Evolutionary conservation across 257 asterid species (phyloP).

Genomic region (Solanum acaule): DNA sequence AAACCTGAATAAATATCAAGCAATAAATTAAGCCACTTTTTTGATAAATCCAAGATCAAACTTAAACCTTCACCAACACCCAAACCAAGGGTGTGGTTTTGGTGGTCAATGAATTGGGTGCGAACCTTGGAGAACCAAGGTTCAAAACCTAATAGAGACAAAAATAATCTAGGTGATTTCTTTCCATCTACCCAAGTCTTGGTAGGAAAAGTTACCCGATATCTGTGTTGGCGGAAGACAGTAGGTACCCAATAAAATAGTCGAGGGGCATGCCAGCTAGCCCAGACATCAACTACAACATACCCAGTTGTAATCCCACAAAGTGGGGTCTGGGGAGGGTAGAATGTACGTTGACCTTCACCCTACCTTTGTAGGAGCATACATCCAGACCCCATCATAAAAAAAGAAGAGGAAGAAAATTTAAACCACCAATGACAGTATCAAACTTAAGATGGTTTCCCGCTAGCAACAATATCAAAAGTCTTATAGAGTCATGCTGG

Average conservation of each 20-base stretch:
- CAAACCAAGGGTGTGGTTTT: neutral
- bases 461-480: neutral
- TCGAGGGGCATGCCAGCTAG: neutral
- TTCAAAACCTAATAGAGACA: neutral
- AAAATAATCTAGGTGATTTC: neutral
- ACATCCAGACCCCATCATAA: neutral
- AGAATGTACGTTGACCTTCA: neutral
- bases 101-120: neutral
- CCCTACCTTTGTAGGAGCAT: neutral
- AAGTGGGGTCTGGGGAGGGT: neutral
- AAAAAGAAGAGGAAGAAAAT: neutral
- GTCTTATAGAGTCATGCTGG: neutral
- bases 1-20: conserved; percentile 20
- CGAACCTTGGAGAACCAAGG: neutral
- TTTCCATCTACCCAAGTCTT: neutral
- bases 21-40: neutral
- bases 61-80: neutral
- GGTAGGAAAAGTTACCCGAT: neutral
- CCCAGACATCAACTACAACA: neutral
- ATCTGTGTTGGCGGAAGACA: neutral
- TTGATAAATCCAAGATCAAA: neutral
- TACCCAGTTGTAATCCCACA: neutral
- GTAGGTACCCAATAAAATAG: neutral
- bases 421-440: neutral
- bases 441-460: neutral